Base-by-base conservation (phyloP, 2,329 filamentous ascomycete species). In the Alternaria arborescens region DNA sequence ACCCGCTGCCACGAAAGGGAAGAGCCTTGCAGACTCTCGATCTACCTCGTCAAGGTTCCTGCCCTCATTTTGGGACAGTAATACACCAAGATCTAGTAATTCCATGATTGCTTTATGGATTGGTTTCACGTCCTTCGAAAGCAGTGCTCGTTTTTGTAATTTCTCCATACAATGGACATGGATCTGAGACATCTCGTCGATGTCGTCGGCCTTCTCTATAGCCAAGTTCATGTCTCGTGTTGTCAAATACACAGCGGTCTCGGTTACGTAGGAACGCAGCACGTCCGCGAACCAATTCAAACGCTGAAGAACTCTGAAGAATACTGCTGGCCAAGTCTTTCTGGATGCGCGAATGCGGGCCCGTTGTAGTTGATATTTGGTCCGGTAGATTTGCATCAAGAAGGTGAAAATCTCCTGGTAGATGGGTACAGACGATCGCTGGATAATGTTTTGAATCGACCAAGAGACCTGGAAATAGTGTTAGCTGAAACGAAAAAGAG, bases 201-300 rank as follows among this genome's bases (percentile, higher is more conserved):
- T 87, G 67, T 94, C 92, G 26, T 85, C 83, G 0, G 92, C 88
- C 6, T 81, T 79, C 14, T 79, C 77, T 52, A 97, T 83, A 0
- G 84, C 81, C 3, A 77, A 74, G 6, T 81, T 80, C 81, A 97
- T 85, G 30, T 82, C 81, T 2, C 78, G 71, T 2, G 84, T 86
- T 22, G 88, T 83, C 0, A 88, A 86, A 0, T 84, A 85, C 1
- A 97, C 83, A 1, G 94, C 91, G 2, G 93, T 84, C 16, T 88
- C 89, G 4, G 88, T 89, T 5, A 97, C 80, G 72, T 97, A 95
- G 8, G 89, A 88, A 70, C 92, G 89, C 1, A 97, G 71, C 0
- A 86, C 87, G 64, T 89, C 90, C 65, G 87, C 86, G 78, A 97
- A 94, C 90, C 92, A 94, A 11, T 93, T 80, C 4, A 97, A 82